Evolutionary conservation across 2,329 filamentous ascomycete genomes (phyloP), one percentile per base, ranked within the genome.

Genomic region (Monosporascus sp.): DNA sequence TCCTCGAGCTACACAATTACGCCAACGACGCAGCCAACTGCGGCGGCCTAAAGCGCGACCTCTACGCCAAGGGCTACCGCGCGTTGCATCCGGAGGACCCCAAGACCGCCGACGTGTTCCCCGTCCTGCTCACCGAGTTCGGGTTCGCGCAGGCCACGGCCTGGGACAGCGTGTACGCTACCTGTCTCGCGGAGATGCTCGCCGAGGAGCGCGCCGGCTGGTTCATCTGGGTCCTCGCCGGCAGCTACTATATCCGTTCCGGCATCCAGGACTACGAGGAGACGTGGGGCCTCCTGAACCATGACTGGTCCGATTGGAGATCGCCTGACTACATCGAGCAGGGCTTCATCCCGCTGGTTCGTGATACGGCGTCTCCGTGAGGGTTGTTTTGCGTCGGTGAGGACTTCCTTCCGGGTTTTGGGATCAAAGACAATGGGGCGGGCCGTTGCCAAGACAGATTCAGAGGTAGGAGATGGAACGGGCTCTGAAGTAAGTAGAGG

Each of bases 1-100:
- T 82, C 7, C 72, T 84, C 2, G 82, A 85, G 64, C 70, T 84
- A 9, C 82, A 85, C 72, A 83, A 82, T 68, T 85, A 85, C 65
- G 71, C 81, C 55, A 81, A 74, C 58, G 61, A 65, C n/a, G 74
- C 75, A 3, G 71, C 65, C 0, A 74, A 70, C 60, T 85, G 82
- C 64, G 62, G 64, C 8, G 68, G 67, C 8, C 71, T 83, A 14
- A 66, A 72, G 55, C 64, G 68, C 48, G 74, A 74, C 18, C 67
- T 84, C 6, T 74, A 75, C 64, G 70, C 69, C 50, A 72, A 75
- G 53, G 82, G 81, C 0, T 84, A 82, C 69, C 70, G 77, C 58
- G 78, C 79, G 1, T 71, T 80, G 66, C 70, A 75, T 56, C 55
- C 68, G 0, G 64, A 65, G 2, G 69, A 73, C 25, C 47, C 59